Percentiles rank a stretch among this genome's conserved stretches.
These are phyloP conservation scores for Lepraria neglecta DNA, from an alignment of 495 filamentous ascomycete genomes.

Conservation along the genomic window DNA sequence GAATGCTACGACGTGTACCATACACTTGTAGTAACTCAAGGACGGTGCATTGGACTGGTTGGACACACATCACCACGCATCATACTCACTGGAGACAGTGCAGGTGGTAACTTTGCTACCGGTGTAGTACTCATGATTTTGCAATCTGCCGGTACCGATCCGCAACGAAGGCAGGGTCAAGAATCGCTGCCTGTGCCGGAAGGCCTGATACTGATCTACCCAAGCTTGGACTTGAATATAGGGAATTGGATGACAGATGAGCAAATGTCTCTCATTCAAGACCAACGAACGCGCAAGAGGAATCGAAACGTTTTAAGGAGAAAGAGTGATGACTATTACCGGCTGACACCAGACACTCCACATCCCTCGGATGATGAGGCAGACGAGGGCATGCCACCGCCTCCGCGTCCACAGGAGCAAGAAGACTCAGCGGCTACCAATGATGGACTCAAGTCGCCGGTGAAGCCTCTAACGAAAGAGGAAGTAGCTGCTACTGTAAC, in stretches of 20 bases:
- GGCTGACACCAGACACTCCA: conserved; percentile 59
- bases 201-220: conserved; percentile 82
- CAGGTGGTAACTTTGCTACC: conserved; percentile 83
- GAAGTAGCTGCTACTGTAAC: conserved; percentile 29
- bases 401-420: conserved; percentile 22
- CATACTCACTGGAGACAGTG: conserved; percentile 83
- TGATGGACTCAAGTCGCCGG: conserved; percentile 6
- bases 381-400: conserved; percentile 27
- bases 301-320: conserved; percentile 68
- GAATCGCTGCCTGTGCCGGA: conserved; percentile 65
- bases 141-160: conserved; percentile 56
- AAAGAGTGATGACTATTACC: conserved; percentile 67
- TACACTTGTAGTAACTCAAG: conserved; percentile 65
- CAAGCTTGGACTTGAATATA: conserved; percentile 88
- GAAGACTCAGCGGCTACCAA: conserved; percentile 12
- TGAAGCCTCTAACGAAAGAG: conserved; percentile 27
- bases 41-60: conserved; percentile 77
- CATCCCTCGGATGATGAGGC: conserved; percentile 59
- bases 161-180: conserved; percentile 52
- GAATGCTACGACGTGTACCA: conserved; percentile 95
- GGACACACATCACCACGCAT: conserved; percentile 65
- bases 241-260: conserved; percentile 99
- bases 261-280: conserved; percentile 89
- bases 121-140: conserved; percentile 81
- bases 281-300: conserved; percentile 66